Evolutionary conservation across 2,329 filamentous ascomycete genomes (phyloP), one percentile per base, ranked within the genome.

Genomic region (Pseudocercospora ulei): DNA sequence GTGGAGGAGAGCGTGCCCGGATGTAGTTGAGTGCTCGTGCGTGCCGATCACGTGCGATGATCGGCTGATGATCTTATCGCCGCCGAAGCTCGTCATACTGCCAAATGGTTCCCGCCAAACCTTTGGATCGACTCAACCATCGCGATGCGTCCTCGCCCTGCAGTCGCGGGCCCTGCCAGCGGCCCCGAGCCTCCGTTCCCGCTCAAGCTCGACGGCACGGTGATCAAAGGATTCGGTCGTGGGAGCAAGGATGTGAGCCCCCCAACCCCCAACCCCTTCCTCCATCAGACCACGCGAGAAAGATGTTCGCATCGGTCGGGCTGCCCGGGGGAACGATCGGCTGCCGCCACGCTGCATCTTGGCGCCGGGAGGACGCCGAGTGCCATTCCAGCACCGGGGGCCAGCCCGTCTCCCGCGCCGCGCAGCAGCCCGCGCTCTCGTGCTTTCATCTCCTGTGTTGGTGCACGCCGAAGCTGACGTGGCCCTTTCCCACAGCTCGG

Each of bases 201-300:
- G 0, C 71, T 94, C 53, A 75, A 72, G 51, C 78, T 96, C 65
- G 79, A 82, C 46, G 90, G 90, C 14, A 76, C 80, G 39, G 86
- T 98, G 14, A 86, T 95, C 55, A 81, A 83, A 55, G 90, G 90
- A 20, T 96, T 96, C 62, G 88, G 90, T 26, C 76, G 90, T 44
- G 90, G 90, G 9, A 93, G 84, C 56, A 92, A 86, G 68, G 87
- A 95, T 65, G 83, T 87, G 39, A 48, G 55, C 52, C 19, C 12
- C 16, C n/a, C 7, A 18, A 19, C 20, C 17, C 12, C n/a, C 37
- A 30, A 35, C 16, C 12, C 28, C 14, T 13, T 22, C 23, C 20
- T 9, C 29, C 9, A 18, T 31, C 9, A 12, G 13, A 17, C 7
- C 19, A 19, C 29, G 29, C 29, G 22, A 33, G 29, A n/a, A n/a